These are phyloP conservation scores for Leccinellum luteum DNA, from an alignment of 768 basidiomycete genomes.

Conservation along the genomic window DNA sequence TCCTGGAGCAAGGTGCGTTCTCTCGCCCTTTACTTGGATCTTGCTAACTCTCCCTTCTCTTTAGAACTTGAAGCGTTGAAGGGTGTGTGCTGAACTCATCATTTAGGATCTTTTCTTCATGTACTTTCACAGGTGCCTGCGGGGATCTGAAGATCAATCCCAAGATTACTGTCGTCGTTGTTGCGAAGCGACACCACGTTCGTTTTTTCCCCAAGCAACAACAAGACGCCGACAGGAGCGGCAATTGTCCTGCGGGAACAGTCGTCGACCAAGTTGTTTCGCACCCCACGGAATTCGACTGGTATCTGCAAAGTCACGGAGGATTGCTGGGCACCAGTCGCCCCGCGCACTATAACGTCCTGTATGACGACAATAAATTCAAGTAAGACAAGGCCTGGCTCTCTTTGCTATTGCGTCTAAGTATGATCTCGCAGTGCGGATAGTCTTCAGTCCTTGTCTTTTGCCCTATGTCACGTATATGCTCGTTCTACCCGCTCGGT, in stretches of 20 bases:
- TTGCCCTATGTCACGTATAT: conserved; percentile 78
- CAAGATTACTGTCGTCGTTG: conserved; percentile 73
- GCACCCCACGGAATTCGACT: conserved; percentile 74
- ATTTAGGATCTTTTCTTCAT: conserved; percentile 2
- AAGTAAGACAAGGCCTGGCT: conserved; percentile 34
- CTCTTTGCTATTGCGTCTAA: conserved; percentile 4
- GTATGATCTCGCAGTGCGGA: conserved; percentile 45
- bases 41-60: conserved; percentile 2
- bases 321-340: conserved; percentile 76
- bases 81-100: conserved; percentile 37
- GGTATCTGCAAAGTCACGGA: conserved; percentile 74
- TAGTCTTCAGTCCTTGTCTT: conserved; percentile 66
- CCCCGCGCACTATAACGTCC: conserved; percentile 53
- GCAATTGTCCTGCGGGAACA: conserved; percentile 75
- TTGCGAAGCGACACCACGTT: conserved; percentile 58
- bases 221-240: conserved; percentile 57
- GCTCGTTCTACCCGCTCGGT: conserved; percentile 78
- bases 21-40: background rate
- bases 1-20: conserved; percentile 51
- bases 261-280: conserved; percentile 71
- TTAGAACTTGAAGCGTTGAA: conserved; percentile 59
- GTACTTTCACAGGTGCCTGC: conserved; percentile 54
- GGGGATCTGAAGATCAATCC: conserved; percentile 52
- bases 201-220: conserved; percentile 50
- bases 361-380: conserved; percentile 56